Evolutionary conservation across 2,329 filamentous ascomycete genomes (phyloP), one percentile per base, ranked within the genome.

Genomic region (Phialemoniopsis sp.): DNA sequence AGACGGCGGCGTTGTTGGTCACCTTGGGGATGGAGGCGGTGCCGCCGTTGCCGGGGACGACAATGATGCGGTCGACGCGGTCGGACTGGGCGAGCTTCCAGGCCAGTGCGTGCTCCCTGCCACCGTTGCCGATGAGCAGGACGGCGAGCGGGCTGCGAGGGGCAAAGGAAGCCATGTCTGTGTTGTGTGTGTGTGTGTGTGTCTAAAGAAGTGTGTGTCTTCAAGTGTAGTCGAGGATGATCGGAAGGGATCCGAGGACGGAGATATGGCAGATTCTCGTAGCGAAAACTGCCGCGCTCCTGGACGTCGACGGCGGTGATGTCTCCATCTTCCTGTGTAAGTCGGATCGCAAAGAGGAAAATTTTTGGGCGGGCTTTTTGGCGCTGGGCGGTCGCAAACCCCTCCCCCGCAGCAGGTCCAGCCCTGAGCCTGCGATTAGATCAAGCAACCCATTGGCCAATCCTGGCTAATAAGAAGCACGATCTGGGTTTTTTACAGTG

Each of bases 31-130:
- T 81, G 36, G 60, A 68, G 39, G 79, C 82, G 19, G 89, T 95
- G 43, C 93, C 93, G 50, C 91, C 91, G 64, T 97, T 97, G 46
- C 91, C 91, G 13, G 80, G 80, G 33, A 81, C 77, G 32, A 69
- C 77, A 51, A 76, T 71, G 58, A 97, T 91, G 52, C 81, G 76
- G 54, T 88, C 80, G 45, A 95, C 87, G 34, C 76, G 74, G 32
- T 82, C 72, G 13, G 89, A 95, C 62, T 95, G 85, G 56, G 83
- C 80, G 46, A 97, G 73, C 67, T 94, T 96, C 90, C 90, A 97
- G 32, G 90, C 89, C 46, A 96, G 77, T 34, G 90, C 88, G 66
- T 97, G 89, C 68, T 98, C 93, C 54, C 93, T 83, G 53, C 91
- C 93, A 50, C 93, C 93, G 59, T 91, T 95, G 56, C 93, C 91